A percentile compares a stretch with the other conserved stretches of the same genome.
Evolutionary conservation across 2,329 filamentous ascomycete genomes (phyloP).

Genomic region (Colletotrichum aenigma): DNA sequence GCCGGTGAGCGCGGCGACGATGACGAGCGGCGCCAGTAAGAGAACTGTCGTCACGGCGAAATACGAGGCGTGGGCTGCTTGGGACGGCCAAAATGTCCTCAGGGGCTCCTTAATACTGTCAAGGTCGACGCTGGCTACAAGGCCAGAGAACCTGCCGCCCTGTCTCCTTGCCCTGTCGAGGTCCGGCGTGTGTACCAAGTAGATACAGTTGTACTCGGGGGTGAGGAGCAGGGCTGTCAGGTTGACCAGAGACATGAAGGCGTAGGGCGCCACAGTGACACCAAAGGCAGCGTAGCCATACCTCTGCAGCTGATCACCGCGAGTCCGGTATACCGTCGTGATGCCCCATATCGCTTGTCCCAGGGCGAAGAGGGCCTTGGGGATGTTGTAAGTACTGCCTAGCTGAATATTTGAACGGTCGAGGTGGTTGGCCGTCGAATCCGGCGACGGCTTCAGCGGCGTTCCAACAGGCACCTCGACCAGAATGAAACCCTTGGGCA

Average conservation of each 20-base stretch:
- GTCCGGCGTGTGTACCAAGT: conserved; percentile 24
- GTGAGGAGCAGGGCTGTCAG: conserved; percentile 26
- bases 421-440: neutral
- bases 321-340: conserved; percentile 25
- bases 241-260: conserved; percentile 33
- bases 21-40: neutral
- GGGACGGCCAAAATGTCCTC: conserved; percentile 10
- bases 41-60: conserved; percentile 7
- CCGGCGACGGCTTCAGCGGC: conserved; percentile 16
- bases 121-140: conserved; percentile 12
- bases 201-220: conserved; percentile 30
- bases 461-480: conserved; percentile 18
- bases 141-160: conserved; percentile 5
- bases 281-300: conserved; percentile 36
- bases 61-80: neutral
- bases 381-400: conserved; percentile 22
- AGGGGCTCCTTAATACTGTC: conserved; percentile 10
- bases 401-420: conserved; percentile 7
- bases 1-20: conserved; percentile 1
- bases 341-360: conserved; percentile 25
- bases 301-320: conserved; percentile 26
- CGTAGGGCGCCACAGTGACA: conserved; percentile 31
- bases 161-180: conserved; percentile 9
- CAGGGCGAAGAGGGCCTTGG: conserved; percentile 20
- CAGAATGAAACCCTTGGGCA: conserved; percentile 12